phyloP scores from a whole-genome alignment of 148 eudicot genomes.

The Nepenthes mirabilis region DNA sequence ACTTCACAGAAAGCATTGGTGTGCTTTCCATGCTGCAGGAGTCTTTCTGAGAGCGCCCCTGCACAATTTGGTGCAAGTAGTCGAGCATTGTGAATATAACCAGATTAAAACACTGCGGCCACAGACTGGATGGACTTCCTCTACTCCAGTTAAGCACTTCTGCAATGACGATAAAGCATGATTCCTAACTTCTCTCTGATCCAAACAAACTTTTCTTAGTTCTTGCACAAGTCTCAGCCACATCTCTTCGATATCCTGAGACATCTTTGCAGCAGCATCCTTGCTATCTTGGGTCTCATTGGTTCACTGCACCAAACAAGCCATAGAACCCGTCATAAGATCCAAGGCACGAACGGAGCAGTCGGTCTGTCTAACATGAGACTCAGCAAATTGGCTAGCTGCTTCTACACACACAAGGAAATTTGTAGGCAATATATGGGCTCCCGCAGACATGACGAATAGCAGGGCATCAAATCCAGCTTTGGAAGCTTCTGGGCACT shows the following conservation, averaged over 20 bases:
- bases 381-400: slow-evolving; percentile 69
- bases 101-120: slow-evolving; percentile 71
- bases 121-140: slow-evolving; percentile 37
- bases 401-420: slow-evolving; percentile 49
- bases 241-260: slow-evolving; percentile 72
- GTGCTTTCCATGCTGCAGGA: slow-evolving; percentile 74
- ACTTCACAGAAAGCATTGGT: no score
- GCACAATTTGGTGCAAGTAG: slow-evolving; percentile 54
- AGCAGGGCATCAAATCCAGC: slow-evolving; percentile 58
- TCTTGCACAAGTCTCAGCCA: slow-evolving; percentile 80
- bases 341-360: slow-evolving; percentile 53
- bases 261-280: slow-evolving; percentile 41
- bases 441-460: slow-evolving; percentile 65
- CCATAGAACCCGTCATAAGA: slow-evolving; percentile 56
- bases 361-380: slow-evolving; percentile 59
- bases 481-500: slow-evolving; percentile 78
- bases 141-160: slow-evolving; percentile 40
- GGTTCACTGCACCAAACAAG: slow-evolving; percentile 47
- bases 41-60: slow-evolving; percentile 59
- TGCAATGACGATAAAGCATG: slow-evolving; percentile 53
- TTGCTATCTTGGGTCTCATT: slow-evolving; percentile 37
- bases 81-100: slow-evolving; percentile 68
- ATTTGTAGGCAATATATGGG: slow-evolving; percentile 58
- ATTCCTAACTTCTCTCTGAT: slow-evolving; percentile 73
- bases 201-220: slow-evolving; percentile 69